These are phyloP conservation scores for Neohortaea acidophila DNA, from an alignment of 495 filamentous ascomycete species.

Conservation along the genomic window DNA sequence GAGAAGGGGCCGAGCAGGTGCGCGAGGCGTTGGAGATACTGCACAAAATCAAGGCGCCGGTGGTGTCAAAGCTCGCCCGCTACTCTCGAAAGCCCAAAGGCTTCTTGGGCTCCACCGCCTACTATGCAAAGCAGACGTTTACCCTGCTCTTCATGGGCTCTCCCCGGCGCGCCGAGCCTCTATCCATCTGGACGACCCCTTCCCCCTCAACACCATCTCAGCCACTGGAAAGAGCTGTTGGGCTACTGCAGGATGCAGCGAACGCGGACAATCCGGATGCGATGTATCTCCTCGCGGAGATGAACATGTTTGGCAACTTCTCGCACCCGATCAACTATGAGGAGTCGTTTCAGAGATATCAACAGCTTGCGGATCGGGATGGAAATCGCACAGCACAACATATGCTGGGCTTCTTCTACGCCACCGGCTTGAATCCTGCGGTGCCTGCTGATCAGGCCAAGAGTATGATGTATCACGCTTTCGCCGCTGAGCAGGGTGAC, in stretches of 20 bases:
- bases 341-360: conserved; percentile 68
- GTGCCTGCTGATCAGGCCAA: conserved; percentile 84
- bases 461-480: conserved; percentile 84
- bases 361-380: conserved; percentile 54
- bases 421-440: conserved; percentile 70
- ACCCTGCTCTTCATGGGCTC: conserved; percentile 32
- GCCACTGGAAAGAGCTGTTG: conserved; percentile 40
- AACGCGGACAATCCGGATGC: conserved; percentile 69
- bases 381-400: conserved; percentile 87
- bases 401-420: conserved; percentile 94
- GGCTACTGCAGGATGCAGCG: conserved; percentile 60
- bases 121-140: conserved; percentile 33
- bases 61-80: conserved; percentile 18
- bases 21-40: conserved; percentile 24
- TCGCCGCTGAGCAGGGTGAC: conserved; percentile 73
- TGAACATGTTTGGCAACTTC: conserved; percentile 95
- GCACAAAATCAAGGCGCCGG: conserved; percentile 22
- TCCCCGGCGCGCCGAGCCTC: conserved; percentile 22
- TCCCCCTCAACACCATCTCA: conserved; percentile 20
- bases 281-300: conserved; percentile 76
- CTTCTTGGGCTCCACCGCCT: conserved; percentile 24
- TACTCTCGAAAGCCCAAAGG: conserved; percentile 25
- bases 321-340: conserved; percentile 72
- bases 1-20: conserved; percentile 10
- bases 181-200: conserved; percentile 21